Evolutionary conservation across 192 early-diverging fungal genomes (phyloP).

Genomic region (Coemansia sp.): DNA sequence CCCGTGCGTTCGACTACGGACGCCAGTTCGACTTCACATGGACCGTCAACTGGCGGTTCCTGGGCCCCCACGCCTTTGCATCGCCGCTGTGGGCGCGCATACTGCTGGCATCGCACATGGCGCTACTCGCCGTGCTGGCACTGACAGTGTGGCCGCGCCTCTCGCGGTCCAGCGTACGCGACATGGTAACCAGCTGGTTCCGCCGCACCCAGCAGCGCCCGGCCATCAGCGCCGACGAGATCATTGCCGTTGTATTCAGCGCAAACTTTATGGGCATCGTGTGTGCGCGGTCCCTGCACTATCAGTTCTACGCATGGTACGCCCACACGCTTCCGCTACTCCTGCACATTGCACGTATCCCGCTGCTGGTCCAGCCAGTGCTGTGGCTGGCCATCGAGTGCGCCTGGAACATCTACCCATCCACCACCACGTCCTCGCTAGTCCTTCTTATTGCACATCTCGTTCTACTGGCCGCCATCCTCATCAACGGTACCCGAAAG

Average conservation of each 20-base stretch:
- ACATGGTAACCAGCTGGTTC: slow-evolving; percentile 21
- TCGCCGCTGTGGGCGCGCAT: slow-evolving; percentile 58
- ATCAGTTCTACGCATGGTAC: slow-evolving; percentile 98
- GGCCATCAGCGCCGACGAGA: slow-evolving; percentile 11
- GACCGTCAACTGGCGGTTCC: slow-evolving; percentile 96
- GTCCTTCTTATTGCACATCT: slow-evolving; percentile 61
- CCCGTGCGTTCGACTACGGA: slow-evolving; percentile 82
- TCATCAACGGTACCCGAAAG: not conserved
- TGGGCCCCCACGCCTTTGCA: slow-evolving; percentile 69
- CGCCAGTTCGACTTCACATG: slow-evolving; percentile 86
- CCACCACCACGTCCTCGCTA: slow-evolving; percentile 58
- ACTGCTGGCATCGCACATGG: slow-evolving; percentile 64
- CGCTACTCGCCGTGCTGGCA: slow-evolving; percentile 62
- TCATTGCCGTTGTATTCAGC: slow-evolving; percentile 64
- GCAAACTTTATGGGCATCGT: slow-evolving; percentile 88
- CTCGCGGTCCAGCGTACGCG: slow-evolving; percentile 13
- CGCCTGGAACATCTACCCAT: slow-evolving; percentile 89
- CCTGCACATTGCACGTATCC: slow-evolving; percentile 51
- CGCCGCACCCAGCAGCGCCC: not conserved
- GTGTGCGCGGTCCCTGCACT: slow-evolving; percentile 88
- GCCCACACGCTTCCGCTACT: slow-evolving; percentile 82
- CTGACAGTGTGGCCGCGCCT: slow-evolving; percentile 56
- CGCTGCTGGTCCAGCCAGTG: not conserved
- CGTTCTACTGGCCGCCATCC: slow-evolving; percentile 56
- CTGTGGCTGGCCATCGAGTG: slow-evolving; percentile 63